Evolutionary conservation across 345 rosid species (phyloP).

Genomic region (Camelina sativa): DNA sequence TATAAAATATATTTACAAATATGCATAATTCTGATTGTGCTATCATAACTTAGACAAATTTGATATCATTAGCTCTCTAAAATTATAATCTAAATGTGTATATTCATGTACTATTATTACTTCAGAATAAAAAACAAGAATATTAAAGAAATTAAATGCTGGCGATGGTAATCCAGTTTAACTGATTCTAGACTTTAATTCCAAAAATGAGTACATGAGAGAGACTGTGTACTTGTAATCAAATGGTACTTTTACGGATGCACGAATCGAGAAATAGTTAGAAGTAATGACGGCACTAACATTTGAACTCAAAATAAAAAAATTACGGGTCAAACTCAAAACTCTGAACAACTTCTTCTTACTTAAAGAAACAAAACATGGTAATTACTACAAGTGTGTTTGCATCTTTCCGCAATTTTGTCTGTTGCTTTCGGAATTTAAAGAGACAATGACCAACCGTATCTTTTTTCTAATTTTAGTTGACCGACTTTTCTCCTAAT

Average conservation of each 20-base stretch:
- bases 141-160: no score
- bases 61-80: no score
- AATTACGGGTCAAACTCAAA: slow-evolving; percentile 32
- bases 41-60: no score
- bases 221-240: not conserved
- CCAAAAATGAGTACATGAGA: not conserved
- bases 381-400: slow-evolving; percentile 34
- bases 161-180: not conserved
- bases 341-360: not conserved
- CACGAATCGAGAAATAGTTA: not conserved
- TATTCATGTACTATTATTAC: no score
- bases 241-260: not conserved
- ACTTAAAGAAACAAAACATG: slow-evolving; percentile 25
- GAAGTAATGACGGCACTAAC: not conserved
- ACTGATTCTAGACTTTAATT: not conserved
- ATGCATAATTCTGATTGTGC: no score
- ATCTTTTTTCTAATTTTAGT: slow-evolving; percentile 40
- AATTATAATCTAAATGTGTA: no score
- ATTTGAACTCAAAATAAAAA: not conserved
- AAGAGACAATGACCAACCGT: slow-evolving; percentile 34
- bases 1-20: no score
- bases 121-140: no score
- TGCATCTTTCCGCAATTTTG: slow-evolving; percentile 39
- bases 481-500: slow-evolving; percentile 41
- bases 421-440: slow-evolving; percentile 35